Base-by-base conservation (phyloP, 176 grass and related monocot species). In the Oryza longistaminata region DNA sequence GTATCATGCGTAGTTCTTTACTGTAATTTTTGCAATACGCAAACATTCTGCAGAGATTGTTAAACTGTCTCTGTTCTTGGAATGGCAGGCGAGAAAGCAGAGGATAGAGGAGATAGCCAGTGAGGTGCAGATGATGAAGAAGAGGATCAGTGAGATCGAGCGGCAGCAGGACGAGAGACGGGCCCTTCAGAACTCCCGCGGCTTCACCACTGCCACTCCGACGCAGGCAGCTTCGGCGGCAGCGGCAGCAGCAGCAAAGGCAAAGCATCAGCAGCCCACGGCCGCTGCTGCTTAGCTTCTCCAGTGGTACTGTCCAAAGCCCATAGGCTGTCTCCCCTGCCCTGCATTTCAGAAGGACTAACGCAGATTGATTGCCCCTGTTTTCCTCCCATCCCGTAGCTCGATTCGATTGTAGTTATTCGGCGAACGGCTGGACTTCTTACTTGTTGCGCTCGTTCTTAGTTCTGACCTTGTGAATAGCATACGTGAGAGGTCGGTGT, bases 131-230 rank as follows among this genome's bases (percentile, higher is more conserved):
- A 21, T 81, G 15, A 74, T 93, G 29, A 95, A 55, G 78, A 85
- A 89, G 49, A 98, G 48, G 85, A 69, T 98, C 24, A 75, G 64
- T 16, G 88, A 95, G 81, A 80, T 98, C 24, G 96, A 98, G 82
- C 84, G 11, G 82, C 84, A 9, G 60, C 85, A 85, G 34, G 33
- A 58, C 27, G 71, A 74, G 77, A 83, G 80, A 24, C 49, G 87
- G 64, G 72, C 71, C 49, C 79, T 87, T 68, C 79, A 77, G 9
- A 70, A 65, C 64, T 81, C 87, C 53, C 64, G 88, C 31, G 74
- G 52, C 68, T 88, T 85, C 64, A 77, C 40, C 53, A 71, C 66
- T 24, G 65, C 73, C 61, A 68, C 90, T 5, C 21, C 10, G n/a
- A 9, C n/a, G 58, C 58, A 62, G 37, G 70, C 74, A 61, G 46